Base-by-base conservation (phyloP, 345 rosid species). In the Iberis pinnata region DNA sequence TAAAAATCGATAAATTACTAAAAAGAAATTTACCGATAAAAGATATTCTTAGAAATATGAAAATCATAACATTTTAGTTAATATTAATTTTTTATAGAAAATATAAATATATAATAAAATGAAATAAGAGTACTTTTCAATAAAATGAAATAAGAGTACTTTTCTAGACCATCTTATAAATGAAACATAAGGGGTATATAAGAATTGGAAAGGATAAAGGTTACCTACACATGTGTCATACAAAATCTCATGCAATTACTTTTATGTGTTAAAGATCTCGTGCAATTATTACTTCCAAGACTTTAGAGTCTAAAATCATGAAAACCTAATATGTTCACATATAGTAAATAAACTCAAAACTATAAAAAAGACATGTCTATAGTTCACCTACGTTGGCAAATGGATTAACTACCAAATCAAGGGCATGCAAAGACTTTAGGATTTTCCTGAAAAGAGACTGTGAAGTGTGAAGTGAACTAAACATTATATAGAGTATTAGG, bases 371-470 rank as follows among this genome's bases (percentile, higher is more conserved):
- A 0, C n/a, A 43, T 15, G 19, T 46, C 19, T 64, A n/a, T n/a
- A 32, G 3, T 41, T 17, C 11, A 35, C 18, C 58, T 65, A 25
- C 13, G n/a, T 41, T 37, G 58, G 46, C 17, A 42, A 24, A 42
- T 42, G n/a, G 50, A 9, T 52, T 44, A 27, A 50, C 47, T 58
- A 52, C 71, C 55, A 67, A 67, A 67, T 67, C 65, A 45, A 67
- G 71, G 56, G 71, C 65, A 53, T 59, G 50, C 65, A 67, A 49
- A 38, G 50, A 44, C 65, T 38, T 58, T 43, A 50, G 49, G 12
- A 65, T 51, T 43, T 58, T 54, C 70, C 59, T 58, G 49, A 33
- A 65, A 66, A 58, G n/a, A n/a, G n/a, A n/a, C n/a, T n/a, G n/a
- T n/a, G n/a, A n/a, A n/a, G n/a, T n/a, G n/a, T n/a, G n/a, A n/a